Base-by-base conservation (phyloP, 2,329 filamentous ascomycete species). In the Ceratocystis harringtonii region DNA sequence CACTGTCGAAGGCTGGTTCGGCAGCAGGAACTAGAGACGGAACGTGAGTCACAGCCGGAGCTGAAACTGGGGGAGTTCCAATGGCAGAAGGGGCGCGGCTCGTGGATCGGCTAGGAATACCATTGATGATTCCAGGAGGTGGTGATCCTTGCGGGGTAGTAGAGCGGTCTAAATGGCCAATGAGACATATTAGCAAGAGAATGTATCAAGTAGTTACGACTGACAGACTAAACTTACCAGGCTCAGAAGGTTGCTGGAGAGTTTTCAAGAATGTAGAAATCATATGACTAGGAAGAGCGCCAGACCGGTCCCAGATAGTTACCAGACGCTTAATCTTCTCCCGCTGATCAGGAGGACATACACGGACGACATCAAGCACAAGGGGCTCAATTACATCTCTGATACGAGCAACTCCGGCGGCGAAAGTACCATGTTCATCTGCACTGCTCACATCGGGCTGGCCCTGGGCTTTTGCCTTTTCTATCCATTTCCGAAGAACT, bases 401-500 rank as follows among this genome's bases (percentile, higher is more conserved):
- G 78, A 97, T 90, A 85, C 90, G 89, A 83, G 95, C 87, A 74
- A 97, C 91, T 72, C 92, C 94, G 71, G 92, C 92, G 74, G 91
- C 90, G 81, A 87, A 96, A 65, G 92, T 96, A 74, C 94, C 94
- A 78, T 95, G 66, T 30, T 68, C 90, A 70, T 87, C 84, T 70
- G 92, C 90, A 76, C 85, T 82, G 76, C 83, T 86, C 78, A 88
- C 89, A 76, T 91, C 84, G 73, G 87, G 78, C 75, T 97, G 92
- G 72, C 89, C 89, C 70, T 88, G 83, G 73, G 86, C 84, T 78
- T 92, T 94, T 73, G 94, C 92, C 78, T 91, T 89, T 76, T 97
- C 92, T 80, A 96, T 86, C 92, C 94, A 99, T 80, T 95, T 92
- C 78, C 94, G 90, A 76, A 92, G 92, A 84, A 99, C 92, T 81